A percentile compares a stretch with the other conserved stretches of the same genome.
Evolutionary conservation across 2,329 filamentous ascomycete species (phyloP).

Genomic region (Claviceps africana): DNA sequence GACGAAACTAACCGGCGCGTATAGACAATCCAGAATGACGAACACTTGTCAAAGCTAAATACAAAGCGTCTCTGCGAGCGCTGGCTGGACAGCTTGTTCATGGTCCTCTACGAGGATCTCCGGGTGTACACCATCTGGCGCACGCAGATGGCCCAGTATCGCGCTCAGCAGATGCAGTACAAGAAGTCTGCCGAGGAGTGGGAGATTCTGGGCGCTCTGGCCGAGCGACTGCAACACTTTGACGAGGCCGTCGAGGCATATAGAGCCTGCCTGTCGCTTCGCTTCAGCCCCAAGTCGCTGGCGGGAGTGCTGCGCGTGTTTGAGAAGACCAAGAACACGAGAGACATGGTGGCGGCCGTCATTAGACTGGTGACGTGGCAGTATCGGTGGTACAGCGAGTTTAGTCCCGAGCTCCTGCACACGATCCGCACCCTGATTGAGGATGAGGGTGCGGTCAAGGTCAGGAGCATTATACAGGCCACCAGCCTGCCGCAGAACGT

Average conservation of each 20-base stretch:
- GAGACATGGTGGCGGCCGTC: conserved; percentile 69
- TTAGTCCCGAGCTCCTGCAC: conserved; percentile 80
- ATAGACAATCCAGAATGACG: conserved; percentile 49
- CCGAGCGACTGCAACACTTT: conserved; percentile 80
- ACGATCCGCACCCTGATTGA: conserved; percentile 88
- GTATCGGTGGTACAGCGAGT: conserved; percentile 98
- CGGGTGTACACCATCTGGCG: conserved; percentile 99
- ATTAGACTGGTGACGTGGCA: conserved; percentile 95
- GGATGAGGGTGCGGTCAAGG: conserved; percentile 93
- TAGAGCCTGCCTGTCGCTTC: conserved; percentile 68
- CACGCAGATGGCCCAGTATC: conserved; percentile 92
- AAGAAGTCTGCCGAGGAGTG: conserved; percentile 95
- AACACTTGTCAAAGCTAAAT: conserved; percentile 77
- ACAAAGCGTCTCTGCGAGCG: conserved; percentile 95
- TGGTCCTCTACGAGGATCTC: conserved; percentile 96
- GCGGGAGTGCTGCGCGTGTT: conserved; percentile 70
- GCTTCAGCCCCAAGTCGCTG: conserved; percentile 89
- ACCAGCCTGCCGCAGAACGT: conserved; percentile 88
- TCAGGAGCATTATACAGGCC: conserved; percentile 91
- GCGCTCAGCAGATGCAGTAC: conserved; percentile 85
- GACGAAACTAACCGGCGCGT: background rate
- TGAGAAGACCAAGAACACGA: conserved; percentile 62
- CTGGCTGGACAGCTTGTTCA: conserved; percentile 97
- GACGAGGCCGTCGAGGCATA: conserved; percentile 92
- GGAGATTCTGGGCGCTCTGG: conserved; percentile 91